Percentiles rank a stretch among this genome's conserved stretches.
Conservation (phyloP, 2,329 filamentous ascomycete genomes). For the Penicillium sp. region DNA sequence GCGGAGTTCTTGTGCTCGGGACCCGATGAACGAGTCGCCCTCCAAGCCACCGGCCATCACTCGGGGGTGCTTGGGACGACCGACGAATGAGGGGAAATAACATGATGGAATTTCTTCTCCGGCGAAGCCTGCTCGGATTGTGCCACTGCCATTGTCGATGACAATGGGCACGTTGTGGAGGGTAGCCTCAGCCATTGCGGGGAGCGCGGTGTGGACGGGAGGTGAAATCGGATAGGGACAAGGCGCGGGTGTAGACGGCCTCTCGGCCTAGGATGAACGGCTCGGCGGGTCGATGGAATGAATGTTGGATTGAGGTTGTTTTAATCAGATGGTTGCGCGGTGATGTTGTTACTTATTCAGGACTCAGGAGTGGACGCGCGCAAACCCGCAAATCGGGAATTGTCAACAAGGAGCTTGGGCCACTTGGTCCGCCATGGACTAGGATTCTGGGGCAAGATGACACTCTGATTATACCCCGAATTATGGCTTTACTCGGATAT, state of each 20-base stretch:
- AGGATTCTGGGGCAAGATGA: not conserved
- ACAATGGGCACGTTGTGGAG: conserved; percentile 98
- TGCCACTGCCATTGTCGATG: conserved; percentile 97
- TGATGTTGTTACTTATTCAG: conserved; percentile 12
- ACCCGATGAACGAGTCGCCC: conserved; percentile 94
- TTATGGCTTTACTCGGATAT: too few relatives aligned
- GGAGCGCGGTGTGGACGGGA: conserved; percentile 15
- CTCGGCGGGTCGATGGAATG: conserved; percentile 11
- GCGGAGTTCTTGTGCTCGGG: conserved; percentile 82
- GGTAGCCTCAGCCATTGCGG: conserved; percentile 58
- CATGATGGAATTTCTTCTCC: conserved; percentile 94
- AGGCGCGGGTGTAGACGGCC: conserved; percentile 29
- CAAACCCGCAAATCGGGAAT: conserved; percentile 30
- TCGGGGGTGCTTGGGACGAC: conserved; percentile 88
- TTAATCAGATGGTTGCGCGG: conserved; percentile 13
- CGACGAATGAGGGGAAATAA: conserved; percentile 96
- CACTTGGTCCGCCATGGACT: conserved; percentile 21
- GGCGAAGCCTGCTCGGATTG: conserved; percentile 93
- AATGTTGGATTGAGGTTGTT: conserved; percentile 12
- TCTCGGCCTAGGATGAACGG: conserved; percentile 28
- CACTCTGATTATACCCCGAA: too few relatives aligned
- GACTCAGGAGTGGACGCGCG: conserved; percentile 21
- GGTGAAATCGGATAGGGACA: conserved; percentile 18
- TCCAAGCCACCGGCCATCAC: conserved; percentile 95
- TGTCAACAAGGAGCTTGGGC: conserved; percentile 42